Base-by-base conservation (phyloP, 1,284 basidiomycete genomes). In the Moesziomyces globuligerus region DNA sequence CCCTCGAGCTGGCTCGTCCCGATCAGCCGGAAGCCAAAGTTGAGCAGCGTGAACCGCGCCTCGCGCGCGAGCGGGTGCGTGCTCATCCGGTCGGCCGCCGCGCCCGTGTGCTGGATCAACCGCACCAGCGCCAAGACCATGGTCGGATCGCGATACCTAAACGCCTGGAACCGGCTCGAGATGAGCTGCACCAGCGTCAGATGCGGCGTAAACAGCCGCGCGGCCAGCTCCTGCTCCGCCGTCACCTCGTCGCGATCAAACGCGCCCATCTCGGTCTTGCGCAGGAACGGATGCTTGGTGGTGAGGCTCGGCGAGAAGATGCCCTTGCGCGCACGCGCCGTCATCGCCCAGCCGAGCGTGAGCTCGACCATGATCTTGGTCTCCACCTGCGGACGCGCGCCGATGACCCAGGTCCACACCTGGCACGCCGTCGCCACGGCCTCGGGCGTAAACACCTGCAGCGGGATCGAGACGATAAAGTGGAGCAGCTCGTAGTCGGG, bases 391-490 rank as follows among this genome's bases (percentile, higher is more conserved):
- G 92, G 90, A 53, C 92, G 89, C 79, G 94, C 91, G 17, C 92
- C 89, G 46, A 98, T 91, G 0, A 98, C 86, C 95, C 94, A 98
- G 3, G 91, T 93, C 96, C 96, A 98, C 5, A 92, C 90, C 81
- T 97, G 93, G 47, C 94, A 90, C 0, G 93, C 94, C 1, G 91
- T 88, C 9, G 90, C 87, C 58, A 98, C 88, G 0, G 94, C 88
- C 5, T 91, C 86, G 1, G 94, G 93, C 0, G 92, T 93, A 73
- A 94, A 93, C 4, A 92, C 89, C 53, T 90, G 90, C 75, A 98
- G 91, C 0, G 96, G 96, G 17, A 98, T 84, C 24, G 87, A 87
- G 8, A 98, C 94, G 24, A 98, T 85, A 80, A 91, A 90, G 82
- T 94, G 91, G 4, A 98, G 84, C 9, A 98, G 86, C 36, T 92